Percentiles rank a stretch among this genome's conserved stretches.
Conservation (phyloP, 192 early-diverging fungal genomes). For the Dissophora globulifera region DNA sequence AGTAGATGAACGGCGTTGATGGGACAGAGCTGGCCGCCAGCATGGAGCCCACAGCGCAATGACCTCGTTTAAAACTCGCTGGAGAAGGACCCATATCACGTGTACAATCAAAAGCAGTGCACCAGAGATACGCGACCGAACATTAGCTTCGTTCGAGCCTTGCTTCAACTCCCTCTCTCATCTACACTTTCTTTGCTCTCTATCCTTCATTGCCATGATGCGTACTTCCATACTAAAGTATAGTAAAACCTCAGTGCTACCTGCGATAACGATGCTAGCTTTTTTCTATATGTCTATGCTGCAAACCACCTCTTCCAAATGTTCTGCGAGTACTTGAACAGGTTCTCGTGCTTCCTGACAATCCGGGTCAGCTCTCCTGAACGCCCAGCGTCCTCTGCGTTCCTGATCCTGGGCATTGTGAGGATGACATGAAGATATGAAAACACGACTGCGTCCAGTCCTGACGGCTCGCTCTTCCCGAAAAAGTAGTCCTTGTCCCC, state of each 20-base stretch:
- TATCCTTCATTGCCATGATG: too few species aligned
- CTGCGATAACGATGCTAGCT: too few species aligned
- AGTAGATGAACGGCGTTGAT: too few species aligned
- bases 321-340: conserved; percentile 44
- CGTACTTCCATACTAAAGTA: too few species aligned
- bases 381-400: conserved; percentile 33
- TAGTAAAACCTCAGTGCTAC: too few species aligned
- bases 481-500: conserved; percentile 43
- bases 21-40: neutral
- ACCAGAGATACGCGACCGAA: too few species aligned
- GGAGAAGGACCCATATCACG: too few species aligned
- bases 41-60: conserved; percentile 7
- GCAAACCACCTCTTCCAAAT: conserved; percentile 48
- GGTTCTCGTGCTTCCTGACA: conserved; percentile 40
- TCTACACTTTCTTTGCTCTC: too few species aligned
- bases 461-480: conserved; percentile 30
- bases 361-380: conserved; percentile 38
- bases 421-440: conserved; percentile 50
- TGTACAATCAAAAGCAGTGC: too few species aligned
- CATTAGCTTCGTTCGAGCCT: too few species aligned
- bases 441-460: conserved; percentile 41
- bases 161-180: too few species aligned
- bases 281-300: conserved; percentile 9
- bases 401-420: conserved; percentile 32
- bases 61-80: neutral